Evolutionary conservation across 1,284 basidiomycete species (phyloP).

Genomic region (Naganishia liquefaciens): DNA sequence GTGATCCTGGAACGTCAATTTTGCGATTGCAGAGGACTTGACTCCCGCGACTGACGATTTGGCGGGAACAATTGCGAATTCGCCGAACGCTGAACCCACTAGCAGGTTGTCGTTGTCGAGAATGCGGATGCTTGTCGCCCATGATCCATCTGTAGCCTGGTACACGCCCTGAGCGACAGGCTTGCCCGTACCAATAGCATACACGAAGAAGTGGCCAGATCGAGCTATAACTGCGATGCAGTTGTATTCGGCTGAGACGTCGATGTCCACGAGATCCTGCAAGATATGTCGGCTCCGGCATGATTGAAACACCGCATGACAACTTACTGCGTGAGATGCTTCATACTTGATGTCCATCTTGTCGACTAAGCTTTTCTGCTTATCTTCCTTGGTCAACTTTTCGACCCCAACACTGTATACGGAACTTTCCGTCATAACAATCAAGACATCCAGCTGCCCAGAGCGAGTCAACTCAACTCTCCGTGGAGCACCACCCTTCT

Average conservation of each 20-base stretch:
- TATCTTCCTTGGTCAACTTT: not conserved
- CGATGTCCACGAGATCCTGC: slow-evolving; percentile 18
- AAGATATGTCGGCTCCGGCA: not conserved
- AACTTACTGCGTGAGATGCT: slow-evolving; percentile 4
- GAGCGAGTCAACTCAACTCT: slow-evolving; percentile 2
- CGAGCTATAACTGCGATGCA: slow-evolving; percentile 5
- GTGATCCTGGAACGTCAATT: slow-evolving; percentile 16
- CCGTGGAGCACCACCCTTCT: not conserved
- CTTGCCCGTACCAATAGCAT: not conserved
- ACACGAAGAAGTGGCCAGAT: slow-evolving; percentile 15
- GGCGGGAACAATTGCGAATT: slow-evolving; percentile 12
- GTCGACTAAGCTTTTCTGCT: not conserved
- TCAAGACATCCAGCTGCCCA: not conserved
- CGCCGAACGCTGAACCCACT: slow-evolving; percentile 16
- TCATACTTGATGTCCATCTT: slow-evolving; percentile 11
- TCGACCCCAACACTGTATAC: slow-evolving; percentile 5
- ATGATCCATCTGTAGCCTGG: slow-evolving; percentile 8
- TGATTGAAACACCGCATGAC: not conserved
- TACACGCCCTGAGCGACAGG: slow-evolving; percentile 10
- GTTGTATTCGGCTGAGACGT: not conserved
- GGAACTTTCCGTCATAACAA: slow-evolving; percentile 9
- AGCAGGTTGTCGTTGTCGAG: slow-evolving; percentile 9
- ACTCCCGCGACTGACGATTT: not conserved
- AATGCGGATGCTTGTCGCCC: slow-evolving; percentile 14
- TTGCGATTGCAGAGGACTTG: slow-evolving; percentile 3